Percentiles rank a stretch among this genome's conserved stretches.
phyloP scores from a whole-genome alignment of 2,329 filamentous ascomycete species.

The Colletotrichum nymphaeae region DNA sequence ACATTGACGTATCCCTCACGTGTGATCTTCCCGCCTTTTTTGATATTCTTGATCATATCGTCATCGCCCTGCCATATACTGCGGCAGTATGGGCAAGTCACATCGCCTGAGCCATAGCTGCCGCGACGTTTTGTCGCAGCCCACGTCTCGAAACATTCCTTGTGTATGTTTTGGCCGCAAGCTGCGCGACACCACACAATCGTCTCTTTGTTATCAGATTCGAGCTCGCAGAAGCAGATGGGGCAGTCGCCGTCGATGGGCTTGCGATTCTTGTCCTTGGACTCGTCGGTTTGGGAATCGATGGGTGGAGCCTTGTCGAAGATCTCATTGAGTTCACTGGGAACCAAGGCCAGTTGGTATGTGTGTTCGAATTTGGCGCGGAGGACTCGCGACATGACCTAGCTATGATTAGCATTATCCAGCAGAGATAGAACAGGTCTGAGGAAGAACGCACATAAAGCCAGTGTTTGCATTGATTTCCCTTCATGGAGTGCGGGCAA shows the following conservation, averaged over 20 bases:
- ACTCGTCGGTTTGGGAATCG: slow-evolving; percentile 45
- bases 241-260: slow-evolving; percentile 65
- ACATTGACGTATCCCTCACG: slow-evolving; percentile 72
- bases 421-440: background rate
- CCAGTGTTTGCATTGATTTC: slow-evolving; percentile 74
- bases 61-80: slow-evolving; percentile 65
- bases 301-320: slow-evolving; percentile 65
- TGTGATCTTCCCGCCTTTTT: slow-evolving; percentile 51
- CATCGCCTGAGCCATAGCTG: slow-evolving; percentile 41
- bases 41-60: slow-evolving; percentile 55
- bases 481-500: slow-evolving; percentile 64
- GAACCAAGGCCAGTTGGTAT: slow-evolving; percentile 72
- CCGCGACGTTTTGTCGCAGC: slow-evolving; percentile 56
- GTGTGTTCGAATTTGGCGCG: slow-evolving; percentile 65
- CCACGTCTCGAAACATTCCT: slow-evolving; percentile 66
- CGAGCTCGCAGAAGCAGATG: slow-evolving; percentile 65
- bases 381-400: slow-evolving; percentile 70
- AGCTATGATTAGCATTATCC: background rate
- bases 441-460: slow-evolving; percentile 59
- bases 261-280: slow-evolving; percentile 58
- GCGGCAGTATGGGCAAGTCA: slow-evolving; percentile 72
- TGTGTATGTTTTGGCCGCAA: slow-evolving; percentile 67
- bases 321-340: slow-evolving; percentile 68
- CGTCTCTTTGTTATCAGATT: slow-evolving; percentile 46
- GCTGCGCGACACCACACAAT: slow-evolving; percentile 63